These are phyloP conservation scores for Aspergillus texensis DNA, from an alignment of 2,329 filamentous ascomycete genomes.

Conservation along the genomic window DNA sequence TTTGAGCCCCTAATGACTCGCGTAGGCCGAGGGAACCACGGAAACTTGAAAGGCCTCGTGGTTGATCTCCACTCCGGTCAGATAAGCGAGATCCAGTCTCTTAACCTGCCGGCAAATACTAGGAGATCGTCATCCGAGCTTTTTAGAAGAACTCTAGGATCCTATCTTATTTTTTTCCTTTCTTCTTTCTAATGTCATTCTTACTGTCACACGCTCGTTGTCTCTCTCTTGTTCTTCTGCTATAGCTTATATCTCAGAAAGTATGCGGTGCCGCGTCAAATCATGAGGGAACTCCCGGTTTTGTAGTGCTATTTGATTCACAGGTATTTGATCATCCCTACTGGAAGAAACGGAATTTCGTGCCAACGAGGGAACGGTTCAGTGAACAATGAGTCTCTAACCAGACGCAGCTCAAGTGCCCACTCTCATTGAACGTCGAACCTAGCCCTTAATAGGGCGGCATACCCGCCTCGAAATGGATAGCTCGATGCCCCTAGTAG, in stretches of 20 bases:
- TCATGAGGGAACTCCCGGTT: not conserved
- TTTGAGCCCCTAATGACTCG: not conserved
- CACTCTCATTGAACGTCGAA: not conserved
- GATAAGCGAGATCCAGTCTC: not conserved
- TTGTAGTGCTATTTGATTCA: not conserved
- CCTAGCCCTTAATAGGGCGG: not conserved
- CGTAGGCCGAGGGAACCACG: not conserved
- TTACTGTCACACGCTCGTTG: not conserved
- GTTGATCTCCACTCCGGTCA: not conserved
- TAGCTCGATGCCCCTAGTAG: slow-evolving; percentile 19
- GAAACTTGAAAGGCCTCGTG: not conserved
- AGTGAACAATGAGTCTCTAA: not conserved
- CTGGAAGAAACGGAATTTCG: not conserved
- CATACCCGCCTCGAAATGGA: slow-evolving; percentile 8
- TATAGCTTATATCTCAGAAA: not conserved
- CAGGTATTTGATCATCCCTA: not conserved
- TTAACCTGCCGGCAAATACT: not conserved
- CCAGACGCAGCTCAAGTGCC: not conserved
- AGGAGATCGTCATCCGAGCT: not conserved
- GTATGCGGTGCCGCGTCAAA: not conserved
- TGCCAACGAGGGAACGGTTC: not conserved
- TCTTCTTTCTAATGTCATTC: not conserved
- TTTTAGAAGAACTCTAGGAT: no score
- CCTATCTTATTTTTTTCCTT: not conserved
- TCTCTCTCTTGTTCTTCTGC: not conserved